phyloP scores from a whole-genome alignment of 768 basidiomycete species.

The Mycena kentingensis region DNA sequence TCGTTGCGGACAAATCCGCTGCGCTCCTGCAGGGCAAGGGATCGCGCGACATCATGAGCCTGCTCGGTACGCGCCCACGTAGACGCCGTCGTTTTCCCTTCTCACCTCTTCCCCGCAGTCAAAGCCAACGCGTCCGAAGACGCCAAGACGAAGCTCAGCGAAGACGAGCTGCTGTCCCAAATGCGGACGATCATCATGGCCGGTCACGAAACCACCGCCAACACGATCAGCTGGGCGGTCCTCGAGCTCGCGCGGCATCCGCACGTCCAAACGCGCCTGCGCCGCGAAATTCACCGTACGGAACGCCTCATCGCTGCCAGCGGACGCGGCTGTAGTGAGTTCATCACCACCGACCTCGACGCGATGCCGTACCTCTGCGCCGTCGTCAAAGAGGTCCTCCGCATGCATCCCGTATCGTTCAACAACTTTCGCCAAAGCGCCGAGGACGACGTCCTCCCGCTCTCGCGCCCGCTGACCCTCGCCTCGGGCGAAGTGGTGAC shows the following conservation, averaged over 20 bases:
- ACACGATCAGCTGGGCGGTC: conserved; percentile 59
- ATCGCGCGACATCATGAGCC: conserved; percentile 42
- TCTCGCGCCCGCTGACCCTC: conserved; percentile 17
- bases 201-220: conserved; percentile 65
- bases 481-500: conserved; percentile 31
- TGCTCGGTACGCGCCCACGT: conserved; percentile 38
- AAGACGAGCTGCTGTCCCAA: conserved; percentile 51
- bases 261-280: conserved; percentile 59
- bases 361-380: conserved; percentile 50
- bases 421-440: conserved; percentile 38
- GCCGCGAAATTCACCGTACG: conserved; percentile 53
- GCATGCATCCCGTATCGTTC: conserved; percentile 31
- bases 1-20: conserved; percentile 39
- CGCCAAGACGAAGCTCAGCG: conserved; percentile 42
- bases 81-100: neutral
- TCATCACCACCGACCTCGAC: conserved; percentile 48
- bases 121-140: conserved; percentile 57
- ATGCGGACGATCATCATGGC: conserved; percentile 52
- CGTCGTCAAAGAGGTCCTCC: conserved; percentile 44
- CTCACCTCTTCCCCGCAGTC: conserved; percentile 33
- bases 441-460: conserved; percentile 58
- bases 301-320: conserved; percentile 31
- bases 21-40: conserved; percentile 37
- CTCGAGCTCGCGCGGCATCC: conserved; percentile 62
- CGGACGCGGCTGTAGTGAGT: conserved; percentile 39